These are phyloP conservation scores for Craspedostauros australis DNA, from an alignment of 108 stramenopile genomes.

Conservation along the genomic window DNA sequence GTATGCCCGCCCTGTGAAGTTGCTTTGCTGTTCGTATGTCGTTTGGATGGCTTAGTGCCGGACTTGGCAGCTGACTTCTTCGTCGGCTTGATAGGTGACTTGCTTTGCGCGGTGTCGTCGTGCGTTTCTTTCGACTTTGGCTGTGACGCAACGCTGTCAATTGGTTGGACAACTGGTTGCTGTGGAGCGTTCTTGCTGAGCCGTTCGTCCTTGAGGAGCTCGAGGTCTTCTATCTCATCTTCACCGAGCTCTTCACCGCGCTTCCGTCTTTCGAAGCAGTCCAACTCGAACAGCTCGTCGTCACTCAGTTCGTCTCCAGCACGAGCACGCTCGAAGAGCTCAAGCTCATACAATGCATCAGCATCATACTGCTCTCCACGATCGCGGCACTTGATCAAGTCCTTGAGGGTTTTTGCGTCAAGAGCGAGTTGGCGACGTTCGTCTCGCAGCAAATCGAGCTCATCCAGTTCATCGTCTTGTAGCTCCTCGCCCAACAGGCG, in stretches of 20 bases:
- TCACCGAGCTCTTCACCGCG: conserved; percentile 11
- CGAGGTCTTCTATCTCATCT: conserved; percentile 16
- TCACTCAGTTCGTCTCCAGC: not conserved
- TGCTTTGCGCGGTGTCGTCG: no score
- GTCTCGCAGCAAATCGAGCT: conserved; percentile 9
- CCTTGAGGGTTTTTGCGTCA: conserved; percentile 6
- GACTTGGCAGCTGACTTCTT: no score
- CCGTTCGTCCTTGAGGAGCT: not conserved
- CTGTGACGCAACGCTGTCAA: no score
- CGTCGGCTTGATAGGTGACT: no score
- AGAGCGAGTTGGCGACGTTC: conserved; percentile 4
- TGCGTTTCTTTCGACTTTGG: no score
- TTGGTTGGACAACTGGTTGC: no score
- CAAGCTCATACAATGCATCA: conserved; percentile 8
- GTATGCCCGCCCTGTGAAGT: no score
- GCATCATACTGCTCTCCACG: conserved; percentile 8
- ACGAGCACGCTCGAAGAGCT: conserved; percentile 10
- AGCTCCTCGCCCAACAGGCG: conserved; percentile 7
- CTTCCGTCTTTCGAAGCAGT: conserved; percentile 9
- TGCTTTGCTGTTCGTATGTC: no score
- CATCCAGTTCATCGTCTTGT: conserved; percentile 5
- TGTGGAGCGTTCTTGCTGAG: no score
- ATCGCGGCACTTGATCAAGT: conserved; percentile 1
- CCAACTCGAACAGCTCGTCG: conserved; percentile 16
- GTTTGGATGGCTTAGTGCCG: no score